Conservation (phyloP, 192 early-diverging fungal genomes). For the Glomus cerebriforme region DNA sequence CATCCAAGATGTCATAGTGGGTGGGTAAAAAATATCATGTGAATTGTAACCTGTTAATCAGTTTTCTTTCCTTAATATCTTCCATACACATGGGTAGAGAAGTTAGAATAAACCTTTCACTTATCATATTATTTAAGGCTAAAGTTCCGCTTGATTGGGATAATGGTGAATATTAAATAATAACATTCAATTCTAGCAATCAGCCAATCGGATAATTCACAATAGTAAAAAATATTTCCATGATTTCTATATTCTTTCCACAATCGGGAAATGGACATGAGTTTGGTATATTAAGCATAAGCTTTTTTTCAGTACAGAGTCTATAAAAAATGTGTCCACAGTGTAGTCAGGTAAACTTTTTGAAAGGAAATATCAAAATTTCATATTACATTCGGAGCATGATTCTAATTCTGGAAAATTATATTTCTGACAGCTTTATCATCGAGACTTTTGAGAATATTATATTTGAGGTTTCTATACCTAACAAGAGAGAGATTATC, state of each 20-base stretch:
- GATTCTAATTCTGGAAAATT: not conserved
- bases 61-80: no score
- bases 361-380: not conserved
- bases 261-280: not conserved
- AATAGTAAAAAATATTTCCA: not conserved
- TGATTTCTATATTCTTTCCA: not conserved
- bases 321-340: conserved; percentile 19
- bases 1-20: no score
- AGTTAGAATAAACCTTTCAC: not conserved
- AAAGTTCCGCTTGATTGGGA: no score
- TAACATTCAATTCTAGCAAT: not conserved
- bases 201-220: no score
- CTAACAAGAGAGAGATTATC: no score
- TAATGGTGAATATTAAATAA: not conserved
- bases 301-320: conserved; percentile 13
- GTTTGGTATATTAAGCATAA: not conserved
- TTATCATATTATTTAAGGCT: not conserved
- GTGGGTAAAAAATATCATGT: no score
- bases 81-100: no score
- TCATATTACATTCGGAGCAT: not conserved
- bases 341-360: not conserved
- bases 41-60: no score
- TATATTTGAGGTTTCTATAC: no score
- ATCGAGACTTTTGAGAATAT: no score
- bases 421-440: no score